phyloP scores from a whole-genome alignment of 108 stramenopile species.

The Fragilariopsis cylindrus region DNA sequence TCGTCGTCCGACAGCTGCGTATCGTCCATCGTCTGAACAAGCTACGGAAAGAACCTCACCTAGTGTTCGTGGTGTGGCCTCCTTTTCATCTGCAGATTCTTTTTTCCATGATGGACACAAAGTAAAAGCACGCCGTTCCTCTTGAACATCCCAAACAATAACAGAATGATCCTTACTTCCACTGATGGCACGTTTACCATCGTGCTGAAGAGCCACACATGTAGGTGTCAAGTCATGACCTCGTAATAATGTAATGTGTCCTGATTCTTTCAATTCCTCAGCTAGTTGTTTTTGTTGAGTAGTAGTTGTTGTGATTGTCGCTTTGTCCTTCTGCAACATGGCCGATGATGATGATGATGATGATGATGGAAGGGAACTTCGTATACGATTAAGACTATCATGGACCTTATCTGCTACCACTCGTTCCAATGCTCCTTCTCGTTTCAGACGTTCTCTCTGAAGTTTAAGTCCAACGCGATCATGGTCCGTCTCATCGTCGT shows the following conservation, averaged over 20 bases:
- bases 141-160: constrained; percentile 89
- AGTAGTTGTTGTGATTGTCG: not conserved
- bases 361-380: constrained; percentile 19
- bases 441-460: constrained; percentile 63
- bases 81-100: constrained; percentile 18
- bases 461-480: constrained; percentile 44
- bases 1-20: constrained; percentile 87
- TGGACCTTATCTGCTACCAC: constrained; percentile 59
- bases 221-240: constrained; percentile 89
- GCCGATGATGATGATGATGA: not conserved
- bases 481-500: constrained; percentile 27
- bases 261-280: constrained; percentile 57
- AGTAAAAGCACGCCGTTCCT: constrained; percentile 41
- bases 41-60: constrained; percentile 92
- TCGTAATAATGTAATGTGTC: constrained; percentile 50
- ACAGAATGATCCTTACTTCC: constrained; percentile 97
- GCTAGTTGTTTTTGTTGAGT: constrained; percentile 27
- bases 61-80: constrained; percentile 41
- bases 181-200: constrained; percentile 63
- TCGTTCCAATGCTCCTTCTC: constrained; percentile 63
- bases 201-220: constrained; percentile 76
- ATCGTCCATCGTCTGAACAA: constrained; percentile 91
- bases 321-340: not conserved
- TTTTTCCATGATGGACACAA: constrained; percentile 53
- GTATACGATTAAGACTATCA: constrained; percentile 32